These are phyloP conservation scores for Trichaptum fuscoviolaceum DNA, from an alignment of 768 basidiomycete species.

Conservation along the genomic window DNA sequence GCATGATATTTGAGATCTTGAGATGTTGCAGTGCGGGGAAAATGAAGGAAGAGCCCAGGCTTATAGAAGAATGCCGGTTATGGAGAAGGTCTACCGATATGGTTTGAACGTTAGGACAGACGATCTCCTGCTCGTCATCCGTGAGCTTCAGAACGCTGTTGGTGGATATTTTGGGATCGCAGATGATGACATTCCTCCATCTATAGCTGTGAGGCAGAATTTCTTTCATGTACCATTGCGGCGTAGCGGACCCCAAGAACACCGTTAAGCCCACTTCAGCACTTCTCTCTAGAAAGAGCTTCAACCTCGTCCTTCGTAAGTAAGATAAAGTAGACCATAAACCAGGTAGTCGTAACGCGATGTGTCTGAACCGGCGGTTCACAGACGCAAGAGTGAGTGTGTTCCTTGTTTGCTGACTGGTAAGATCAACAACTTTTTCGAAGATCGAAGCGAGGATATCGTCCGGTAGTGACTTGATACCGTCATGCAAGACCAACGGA, in stretches of 20 bases:
- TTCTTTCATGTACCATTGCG: neutral
- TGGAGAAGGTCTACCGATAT: neutral
- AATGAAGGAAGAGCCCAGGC: neutral
- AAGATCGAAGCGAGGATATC: neutral
- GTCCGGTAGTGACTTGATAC: neutral
- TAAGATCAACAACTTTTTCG: neutral
- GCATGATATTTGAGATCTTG: neutral
- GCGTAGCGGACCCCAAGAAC: neutral
- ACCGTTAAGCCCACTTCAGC: neutral
- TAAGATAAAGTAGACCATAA: neutral
- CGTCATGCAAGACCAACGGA: neutral
- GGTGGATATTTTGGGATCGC: neutral
- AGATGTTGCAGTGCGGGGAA: neutral
- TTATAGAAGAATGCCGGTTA: neutral
- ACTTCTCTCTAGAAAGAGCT: neutral
- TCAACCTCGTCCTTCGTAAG: neutral
- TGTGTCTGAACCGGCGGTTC: neutral
- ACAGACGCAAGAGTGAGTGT: neutral
- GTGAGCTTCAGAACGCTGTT: neutral
- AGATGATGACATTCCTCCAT: neutral
- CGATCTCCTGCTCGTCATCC: neutral
- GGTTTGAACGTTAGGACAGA: neutral
- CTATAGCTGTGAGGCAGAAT: neutral
- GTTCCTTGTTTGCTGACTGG: neutral
- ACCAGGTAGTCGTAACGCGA: neutral